These are phyloP conservation scores for Curvularia sp. DNA, from an alignment of 2,329 filamentous ascomycete species.

Conservation along the genomic window DNA sequence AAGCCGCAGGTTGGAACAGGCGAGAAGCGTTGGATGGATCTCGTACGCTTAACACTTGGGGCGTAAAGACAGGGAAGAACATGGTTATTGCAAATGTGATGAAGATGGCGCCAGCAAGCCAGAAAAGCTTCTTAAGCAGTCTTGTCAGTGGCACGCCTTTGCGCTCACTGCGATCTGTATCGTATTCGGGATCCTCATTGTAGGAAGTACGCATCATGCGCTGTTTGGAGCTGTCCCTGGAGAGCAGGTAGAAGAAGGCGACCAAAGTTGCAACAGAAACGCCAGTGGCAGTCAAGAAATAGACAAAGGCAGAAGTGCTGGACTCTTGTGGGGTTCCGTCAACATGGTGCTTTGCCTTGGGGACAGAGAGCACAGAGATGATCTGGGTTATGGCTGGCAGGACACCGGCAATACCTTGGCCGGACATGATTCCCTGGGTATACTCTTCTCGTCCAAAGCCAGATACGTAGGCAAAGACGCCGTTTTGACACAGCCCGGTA, in stretches of 20 bases:
- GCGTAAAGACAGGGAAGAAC: conserved; percentile 93
- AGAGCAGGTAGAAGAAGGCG: conserved; percentile 76
- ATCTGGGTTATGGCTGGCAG: conserved; percentile 89
- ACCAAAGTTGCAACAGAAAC: conserved; percentile 74
- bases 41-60: conserved; percentile 54
- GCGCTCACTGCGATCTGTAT: conserved; percentile 31
- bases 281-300: conserved; percentile 85
- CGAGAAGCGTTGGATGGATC: conserved; percentile 56
- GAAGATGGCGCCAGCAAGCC: conserved; percentile 78
- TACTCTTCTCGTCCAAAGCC: conserved; percentile 87
- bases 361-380: conserved; percentile 74
- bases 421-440: conserved; percentile 94
- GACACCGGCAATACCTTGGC: conserved; percentile 90
- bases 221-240: conserved; percentile 54
- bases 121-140: conserved; percentile 79
- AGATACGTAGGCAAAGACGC: conserved; percentile 87
- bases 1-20: conserved; percentile 75
- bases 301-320: conserved; percentile 80
- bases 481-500: conserved; percentile 89
- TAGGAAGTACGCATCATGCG: conserved; percentile 30
- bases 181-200: conserved; percentile 37
- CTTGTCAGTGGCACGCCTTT: conserved; percentile 65
- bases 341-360: conserved; percentile 52
- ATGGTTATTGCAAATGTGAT: conserved; percentile 85
- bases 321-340: conserved; percentile 48